Conservation (phyloP, 2,329 filamentous ascomycete species). For the Chaetomiaceae sp. region DNA sequence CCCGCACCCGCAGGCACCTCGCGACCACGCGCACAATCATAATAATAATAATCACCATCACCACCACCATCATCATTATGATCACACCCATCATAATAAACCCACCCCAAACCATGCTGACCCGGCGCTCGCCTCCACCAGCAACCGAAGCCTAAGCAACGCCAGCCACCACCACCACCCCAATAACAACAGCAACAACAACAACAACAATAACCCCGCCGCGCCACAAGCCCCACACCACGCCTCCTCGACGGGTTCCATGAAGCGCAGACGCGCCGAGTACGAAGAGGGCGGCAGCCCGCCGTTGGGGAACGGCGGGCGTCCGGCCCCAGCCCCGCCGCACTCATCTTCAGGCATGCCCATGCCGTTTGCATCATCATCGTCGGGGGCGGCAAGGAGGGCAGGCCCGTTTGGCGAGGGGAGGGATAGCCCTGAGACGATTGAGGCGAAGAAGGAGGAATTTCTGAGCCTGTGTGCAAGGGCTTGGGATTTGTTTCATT, state of each 20-base stretch:
- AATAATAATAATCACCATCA: not conserved
- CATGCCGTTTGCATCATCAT: not conserved
- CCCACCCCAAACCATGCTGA: slow-evolving; percentile 8
- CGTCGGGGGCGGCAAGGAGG: not conserved
- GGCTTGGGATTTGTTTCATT: slow-evolving; percentile 97
- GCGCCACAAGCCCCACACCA: slow-evolving; percentile 28
- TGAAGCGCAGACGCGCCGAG: slow-evolving; percentile 76
- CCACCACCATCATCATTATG: slow-evolving; percentile 3
- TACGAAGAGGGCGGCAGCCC: slow-evolving; percentile 91
- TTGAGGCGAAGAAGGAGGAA: slow-evolving; percentile 84
- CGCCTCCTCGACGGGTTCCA: slow-evolving; percentile 41
- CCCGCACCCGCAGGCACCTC: slow-evolving; percentile 51
- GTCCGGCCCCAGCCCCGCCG: slow-evolving; percentile 53
- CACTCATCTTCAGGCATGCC: not conserved
- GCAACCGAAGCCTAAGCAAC: slow-evolving; percentile 42
- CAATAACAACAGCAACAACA: not conserved
- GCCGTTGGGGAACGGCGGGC: slow-evolving; percentile 70
- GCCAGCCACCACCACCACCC: too few species aligned
- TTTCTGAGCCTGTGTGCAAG: slow-evolving; percentile 81
- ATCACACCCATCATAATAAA: slow-evolving; percentile 17
- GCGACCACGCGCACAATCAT: slow-evolving; percentile 1
- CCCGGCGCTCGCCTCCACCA: slow-evolving; percentile 2
- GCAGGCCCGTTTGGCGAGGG: slow-evolving; percentile 70
- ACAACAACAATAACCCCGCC: not conserved
- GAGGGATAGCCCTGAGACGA: slow-evolving; percentile 76